Base-by-base conservation (phyloP, 495 filamentous ascomycete genomes). In the Xylaria venustula region DNA sequence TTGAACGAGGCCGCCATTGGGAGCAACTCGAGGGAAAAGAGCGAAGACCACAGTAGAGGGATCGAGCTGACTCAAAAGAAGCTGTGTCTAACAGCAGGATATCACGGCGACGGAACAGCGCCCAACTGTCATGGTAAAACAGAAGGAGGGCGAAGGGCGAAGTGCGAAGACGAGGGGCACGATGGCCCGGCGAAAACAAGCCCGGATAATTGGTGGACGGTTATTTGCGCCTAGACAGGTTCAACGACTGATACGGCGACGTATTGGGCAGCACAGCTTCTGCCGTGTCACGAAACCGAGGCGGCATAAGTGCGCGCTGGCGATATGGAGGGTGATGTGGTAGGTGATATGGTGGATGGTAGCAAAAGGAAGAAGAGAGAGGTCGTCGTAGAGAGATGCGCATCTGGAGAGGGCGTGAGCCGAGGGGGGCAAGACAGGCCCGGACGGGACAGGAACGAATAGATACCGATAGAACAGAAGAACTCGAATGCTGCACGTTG, bases 1-100 rank as follows among this genome's bases (percentile, higher is more conserved):
- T 58, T 51, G n/a, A 23, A 57, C n/a, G 63, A 25, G 37, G 56
- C 66, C 54, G 69, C 69, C 69, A 71, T 71, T 32, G 23, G 23
- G 58, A 56, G 28, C 34, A 42, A 53, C 37, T 36, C 2, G 41
- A 44, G 19, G 17, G 9, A n/a, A 22, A 2, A 20, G 15, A 30
- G 46, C 44, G 23, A 25, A 4, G 32, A 11, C 9, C 15, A 32
- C 20, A 26, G 34, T 20, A 23, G 32, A n/a, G 40, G n/a, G 7
- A 22, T 3, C 1, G 26, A 44, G 28, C 8, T 36, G 26, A n/a
- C 11, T 25, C 26, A 30, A 44, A 28, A 45, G 28, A 7, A 26
- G 36, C 34, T 61, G 28, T 22, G 36, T 59, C 42, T 36, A 57
- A 34, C 12, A 25, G 15, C 11, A 30, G 34, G 28, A 40, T n/a